Percentiles rank a stretch among this genome's conserved stretches.
phyloP scores from a whole-genome alignment of 306 rosid species.

The Parietaria judaica region DNA sequence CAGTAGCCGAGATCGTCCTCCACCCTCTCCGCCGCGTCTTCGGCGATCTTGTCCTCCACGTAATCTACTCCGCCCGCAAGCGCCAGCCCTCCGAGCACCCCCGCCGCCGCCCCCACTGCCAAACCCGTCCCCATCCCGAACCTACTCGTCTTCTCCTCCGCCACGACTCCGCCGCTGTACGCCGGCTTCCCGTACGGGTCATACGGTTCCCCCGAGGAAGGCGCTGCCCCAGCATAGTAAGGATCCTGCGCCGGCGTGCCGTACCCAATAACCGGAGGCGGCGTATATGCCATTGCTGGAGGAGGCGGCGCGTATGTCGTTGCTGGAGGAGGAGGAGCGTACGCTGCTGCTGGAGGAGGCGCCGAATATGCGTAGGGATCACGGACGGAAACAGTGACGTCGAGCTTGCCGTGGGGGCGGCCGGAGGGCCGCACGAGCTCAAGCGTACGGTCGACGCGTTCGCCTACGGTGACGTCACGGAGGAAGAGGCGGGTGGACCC shows the following conservation, averaged over 20 bases:
- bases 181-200: not conserved
- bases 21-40: slow-evolving; percentile 48
- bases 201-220: slow-evolving; percentile 12
- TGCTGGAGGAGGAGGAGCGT: not conserved
- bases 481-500: slow-evolving; percentile 63
- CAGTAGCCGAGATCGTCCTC: slow-evolving; percentile 46
- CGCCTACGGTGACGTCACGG: slow-evolving; percentile 30
- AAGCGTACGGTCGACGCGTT: slow-evolving; percentile 25
- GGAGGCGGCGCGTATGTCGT: not conserved
- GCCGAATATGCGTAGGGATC: slow-evolving; percentile 37
- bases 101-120: slow-evolving; percentile 85
- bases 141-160: slow-evolving; percentile 53
- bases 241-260: slow-evolving; percentile 21
- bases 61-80: slow-evolving; percentile 50
- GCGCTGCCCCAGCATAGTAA: slow-evolving; percentile 26
- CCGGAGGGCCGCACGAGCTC: slow-evolving; percentile 76
- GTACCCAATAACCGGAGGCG: not conserved
- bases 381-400: slow-evolving; percentile 36
- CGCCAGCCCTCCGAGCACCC: slow-evolving; percentile 63
- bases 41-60: slow-evolving; percentile 56
- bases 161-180: slow-evolving; percentile 10
- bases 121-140: slow-evolving; percentile 88
- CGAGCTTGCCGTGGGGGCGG: slow-evolving; percentile 70
- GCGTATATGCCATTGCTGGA: too few species aligned
- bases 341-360: slow-evolving; percentile 37